phyloP scores from a whole-genome alignment of 2,329 filamentous ascomycete genomes.

The Cadophora luteo-olivacea region DNA sequence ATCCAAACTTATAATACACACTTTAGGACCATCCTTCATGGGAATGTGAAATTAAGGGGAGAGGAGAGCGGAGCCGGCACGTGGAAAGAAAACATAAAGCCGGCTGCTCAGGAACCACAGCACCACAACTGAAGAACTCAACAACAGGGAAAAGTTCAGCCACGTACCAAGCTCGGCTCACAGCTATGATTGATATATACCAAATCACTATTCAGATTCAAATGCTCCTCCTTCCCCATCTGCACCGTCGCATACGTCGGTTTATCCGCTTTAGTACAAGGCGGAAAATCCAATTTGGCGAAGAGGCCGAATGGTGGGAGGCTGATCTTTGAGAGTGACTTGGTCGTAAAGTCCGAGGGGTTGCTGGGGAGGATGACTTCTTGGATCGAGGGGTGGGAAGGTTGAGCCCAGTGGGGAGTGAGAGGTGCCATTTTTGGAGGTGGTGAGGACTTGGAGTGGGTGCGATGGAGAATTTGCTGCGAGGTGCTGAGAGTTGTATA shows the following conservation, averaged over 20 bases:
- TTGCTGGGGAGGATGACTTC: slow-evolving; percentile 57
- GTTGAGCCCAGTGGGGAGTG: slow-evolving; percentile 64
- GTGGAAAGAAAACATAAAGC: too few species aligned
- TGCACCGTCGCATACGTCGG: slow-evolving; percentile 71
- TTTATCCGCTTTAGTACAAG: slow-evolving; percentile 60
- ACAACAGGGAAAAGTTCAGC: background rate
- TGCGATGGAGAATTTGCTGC: too few species aligned
- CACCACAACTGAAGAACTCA: too few species aligned
- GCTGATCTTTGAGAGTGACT: slow-evolving; percentile 61
- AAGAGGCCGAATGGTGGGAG: slow-evolving; percentile 69
- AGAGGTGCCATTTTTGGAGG: slow-evolving; percentile 56
- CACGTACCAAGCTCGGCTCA: slow-evolving; percentile 67
- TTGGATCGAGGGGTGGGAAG: slow-evolving; percentile 65
- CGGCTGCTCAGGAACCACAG: too few species aligned
- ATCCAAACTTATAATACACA: too few species aligned
- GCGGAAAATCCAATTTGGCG: slow-evolving; percentile 70
- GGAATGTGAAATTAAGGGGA: too few species aligned
- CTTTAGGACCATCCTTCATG: too few species aligned
- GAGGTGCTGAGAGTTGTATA: too few species aligned
- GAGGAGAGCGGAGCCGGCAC: too few species aligned
- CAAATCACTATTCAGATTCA: slow-evolving; percentile 70
- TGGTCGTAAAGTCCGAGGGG: slow-evolving; percentile 58
- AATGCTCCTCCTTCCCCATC: slow-evolving; percentile 59
- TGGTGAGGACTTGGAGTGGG: background rate
- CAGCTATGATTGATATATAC: slow-evolving; percentile 74